phyloP scores from a whole-genome alignment of 805 yeast species.

The Cyberlindnera xishuangbannaensis region DNA sequence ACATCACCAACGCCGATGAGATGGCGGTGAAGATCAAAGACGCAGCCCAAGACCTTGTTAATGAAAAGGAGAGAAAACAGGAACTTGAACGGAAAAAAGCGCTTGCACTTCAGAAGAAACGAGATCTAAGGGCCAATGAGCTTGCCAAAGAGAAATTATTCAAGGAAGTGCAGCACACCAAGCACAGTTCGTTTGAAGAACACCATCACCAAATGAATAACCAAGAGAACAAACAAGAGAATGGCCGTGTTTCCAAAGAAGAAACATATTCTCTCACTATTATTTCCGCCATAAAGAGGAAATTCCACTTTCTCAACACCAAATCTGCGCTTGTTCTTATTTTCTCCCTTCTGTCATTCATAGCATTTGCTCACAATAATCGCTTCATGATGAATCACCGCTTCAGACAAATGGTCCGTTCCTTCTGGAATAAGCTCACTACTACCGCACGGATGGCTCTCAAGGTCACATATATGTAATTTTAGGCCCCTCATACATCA shows the following conservation, averaged over 20 bases:
- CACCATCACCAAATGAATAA: too few species aligned
- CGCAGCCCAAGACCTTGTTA: conserved; percentile 8
- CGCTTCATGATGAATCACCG: conserved; percentile 10
- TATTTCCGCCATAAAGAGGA: conserved; percentile 14
- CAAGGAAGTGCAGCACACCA: conserved; percentile 3
- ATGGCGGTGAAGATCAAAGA: conserved; percentile 11
- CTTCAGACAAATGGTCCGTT: conserved; percentile 4
- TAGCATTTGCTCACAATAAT: too few species aligned
- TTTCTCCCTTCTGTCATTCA: conserved; percentile 14
- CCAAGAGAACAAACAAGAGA: neutral
- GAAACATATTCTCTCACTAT: conserved; percentile 3
- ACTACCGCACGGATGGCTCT: conserved; percentile 23
- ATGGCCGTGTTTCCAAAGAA: neutral
- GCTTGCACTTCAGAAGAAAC: conserved; percentile 10
- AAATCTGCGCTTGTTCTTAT: conserved; percentile 8
- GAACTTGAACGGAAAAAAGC: conserved; percentile 13
- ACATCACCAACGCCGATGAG: conserved; percentile 12
- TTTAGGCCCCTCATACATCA: neutral
- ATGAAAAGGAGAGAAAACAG: conserved; percentile 7
- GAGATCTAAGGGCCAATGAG: conserved; percentile 11
- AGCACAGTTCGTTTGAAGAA: too few species aligned
- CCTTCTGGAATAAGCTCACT: conserved; percentile 14
- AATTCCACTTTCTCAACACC: conserved; percentile 7
- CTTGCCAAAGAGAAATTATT: conserved; percentile 7
- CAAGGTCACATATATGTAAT: conserved; percentile 23